Evolutionary conservation across 331 rosid species (phyloP), one percentile per base, ranked within the genome.

Genomic region (Quercus lobata): DNA sequence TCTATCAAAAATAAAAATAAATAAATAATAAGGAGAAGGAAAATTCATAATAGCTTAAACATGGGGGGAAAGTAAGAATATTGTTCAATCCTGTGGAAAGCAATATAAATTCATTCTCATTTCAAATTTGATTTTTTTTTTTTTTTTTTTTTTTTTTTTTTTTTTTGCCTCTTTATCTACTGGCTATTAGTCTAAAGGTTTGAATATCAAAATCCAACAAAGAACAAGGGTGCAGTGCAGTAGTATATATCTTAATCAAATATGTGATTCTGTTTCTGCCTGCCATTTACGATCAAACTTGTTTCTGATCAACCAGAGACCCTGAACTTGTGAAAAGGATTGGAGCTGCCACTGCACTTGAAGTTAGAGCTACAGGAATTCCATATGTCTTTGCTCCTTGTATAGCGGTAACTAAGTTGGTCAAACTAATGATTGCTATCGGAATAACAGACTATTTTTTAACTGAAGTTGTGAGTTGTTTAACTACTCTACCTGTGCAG

Each of bases 301-400:
- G 5, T 30, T 56, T 61, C 1, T 29, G 46, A 70, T 70, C 25
- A 32, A 70, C 18, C 83, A 91, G 97, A 85, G 94, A 91, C 29
- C 92, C 92, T 57, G 78, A 79, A 65, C 90, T 91, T 57, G 90
- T 83, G 25, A 85, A 71, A 83, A 81, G 56, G 78, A 91, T 91
- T 30, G 94, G 94, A 69, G 92, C 76, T 24, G 97, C 94, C 46
- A 91, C 97, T 60, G 94, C 97, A 2, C 94, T 88, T 70, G 97
- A 91, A 91, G 88, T 70, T 60, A 88, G 94, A 80, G 94, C 97
- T 1, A 91, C 97, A 14, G 97, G 97, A 63, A 91, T 90, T 75
- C 91, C 61, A 65, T 91, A 91, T 72, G 84, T 27, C 19, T 89
- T 83, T 79, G 97, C 97, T 3, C 97, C 97, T 63, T 89, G 91